These are phyloP conservation scores for Allium fistulosum DNA, from an alignment of 106 monocot genomes.

Conservation along the genomic window DNA sequence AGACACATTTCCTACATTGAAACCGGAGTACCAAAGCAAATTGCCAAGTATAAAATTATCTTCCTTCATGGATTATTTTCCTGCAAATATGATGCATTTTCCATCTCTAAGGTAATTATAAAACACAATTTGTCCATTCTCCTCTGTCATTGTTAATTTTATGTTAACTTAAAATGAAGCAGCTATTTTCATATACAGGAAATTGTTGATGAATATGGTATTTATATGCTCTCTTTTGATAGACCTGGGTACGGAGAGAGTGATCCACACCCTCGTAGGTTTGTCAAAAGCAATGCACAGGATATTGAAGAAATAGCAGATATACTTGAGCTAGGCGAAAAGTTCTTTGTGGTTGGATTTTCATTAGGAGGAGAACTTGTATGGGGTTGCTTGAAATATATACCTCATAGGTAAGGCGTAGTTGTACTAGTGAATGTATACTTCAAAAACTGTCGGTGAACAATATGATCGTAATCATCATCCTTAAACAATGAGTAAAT, in stretches of 20 bases:
- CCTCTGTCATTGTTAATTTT: background rate
- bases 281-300: conserved; percentile 30
- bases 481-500: too few species aligned
- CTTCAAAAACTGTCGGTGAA: too few species aligned
- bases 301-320: conserved; percentile 61
- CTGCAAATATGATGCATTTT: conserved; percentile 23
- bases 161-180: background rate
- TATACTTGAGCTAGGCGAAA: conserved; percentile 31
- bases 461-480: too few species aligned
- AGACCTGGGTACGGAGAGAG: conserved; percentile 65
- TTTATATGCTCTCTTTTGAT: conserved; percentile 45
- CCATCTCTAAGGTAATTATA: conserved; percentile 25
- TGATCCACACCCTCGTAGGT: conserved; percentile 44
- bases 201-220: conserved; percentile 28
- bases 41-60: conserved; percentile 33
- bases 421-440: too few species aligned
- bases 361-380: conserved; percentile 42
- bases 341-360: conserved; percentile 49
- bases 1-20: conserved; percentile 49
- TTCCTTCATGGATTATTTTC: conserved; percentile 33
- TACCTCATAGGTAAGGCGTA: conserved; percentile 10
- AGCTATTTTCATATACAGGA: conserved; percentile 20
- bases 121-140: background rate
- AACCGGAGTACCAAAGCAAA: conserved; percentile 34
- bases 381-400: conserved; percentile 9